Evolutionary conservation across 768 basidiomycete genomes (phyloP), one percentile per base, ranked within the genome.

Genomic region (Auricularia auricula-judae): DNA sequence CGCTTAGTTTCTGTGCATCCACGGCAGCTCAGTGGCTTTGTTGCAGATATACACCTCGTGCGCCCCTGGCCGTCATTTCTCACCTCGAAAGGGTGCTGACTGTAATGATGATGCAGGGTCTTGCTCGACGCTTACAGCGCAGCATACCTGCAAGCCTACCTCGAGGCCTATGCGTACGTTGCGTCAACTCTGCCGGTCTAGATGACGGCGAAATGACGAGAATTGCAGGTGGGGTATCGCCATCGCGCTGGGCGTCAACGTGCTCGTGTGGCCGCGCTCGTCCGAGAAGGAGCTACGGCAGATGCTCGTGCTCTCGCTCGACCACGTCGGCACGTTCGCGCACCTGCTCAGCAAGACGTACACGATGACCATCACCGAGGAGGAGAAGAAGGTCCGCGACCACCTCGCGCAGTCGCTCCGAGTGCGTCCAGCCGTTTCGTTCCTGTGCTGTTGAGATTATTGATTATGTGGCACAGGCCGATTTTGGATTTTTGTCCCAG

Each of bases 221-320:
- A 29, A 29, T 29, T 2, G 23, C 62, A 70, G 68, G 0, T 73
- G 71, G 72, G 72, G 72, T 8, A 68, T 65, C 14, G 74, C 68
- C 5, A 70, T 74, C 39, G 74, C 72, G 12, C 62, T 74, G 10
- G 62, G 43, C 12, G 72, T 73, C 56, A 72, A 73, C 64, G 16
- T 72, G 5, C 61, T 71, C 51, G 62, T 75, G 58, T 68, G 73
- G 35, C 74, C 74, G 3, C 65, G 63, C 21, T 67, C 72, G 0
- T 64, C 67, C 5, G 74, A 75, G 64, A 67, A 65, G 42, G 70
- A 74, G 59, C 66, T 75, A 0, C 69, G 74, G 7, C 64, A 67
- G 61, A 69, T 70, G 2, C 64, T 75, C 43, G 71, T 73, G 14
- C 12, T 62, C 16, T 71, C 70, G 3, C 42, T 75, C 39, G 69